Percentiles rank a stretch among this genome's conserved stretches.
These are phyloP conservation scores for Penicillium parvum DNA, from an alignment of 495 filamentous ascomycete species.

Conservation along the genomic window DNA sequence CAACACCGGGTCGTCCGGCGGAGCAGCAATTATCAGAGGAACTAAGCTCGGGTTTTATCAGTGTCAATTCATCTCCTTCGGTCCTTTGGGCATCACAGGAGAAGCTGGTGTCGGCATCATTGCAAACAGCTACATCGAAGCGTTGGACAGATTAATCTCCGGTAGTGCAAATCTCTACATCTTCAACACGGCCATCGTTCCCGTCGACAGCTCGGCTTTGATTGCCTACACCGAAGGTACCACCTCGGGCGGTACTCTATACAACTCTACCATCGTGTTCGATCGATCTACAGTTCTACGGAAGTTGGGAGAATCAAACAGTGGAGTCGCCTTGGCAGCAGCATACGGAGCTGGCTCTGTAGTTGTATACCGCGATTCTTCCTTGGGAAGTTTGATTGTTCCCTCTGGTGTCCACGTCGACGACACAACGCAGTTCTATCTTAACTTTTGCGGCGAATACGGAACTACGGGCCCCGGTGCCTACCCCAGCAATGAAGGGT, in stretches of 20 bases:
- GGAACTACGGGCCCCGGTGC: conserved; percentile 4
- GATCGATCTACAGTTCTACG: conserved; percentile 1
- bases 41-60: conserved; percentile 7
- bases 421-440: conserved; percentile 1
- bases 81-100: neutral
- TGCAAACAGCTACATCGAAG: conserved; percentile 15
- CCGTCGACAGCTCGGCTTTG: neutral
- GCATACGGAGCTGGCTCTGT: conserved; percentile 8
- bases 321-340: neutral
- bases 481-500: conserved; percentile 5
- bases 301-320: neutral
- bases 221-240: conserved; percentile 1
- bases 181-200: conserved; percentile 8
- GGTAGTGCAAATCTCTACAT: conserved; percentile 10
- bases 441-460: conserved; percentile 13
- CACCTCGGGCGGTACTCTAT: neutral
- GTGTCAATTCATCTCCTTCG: conserved; percentile 10
- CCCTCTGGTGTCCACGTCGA: conserved; percentile 6
- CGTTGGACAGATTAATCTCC: conserved; percentile 3
- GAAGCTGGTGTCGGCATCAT: conserved; percentile 4
- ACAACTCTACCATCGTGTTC: conserved; percentile 8
- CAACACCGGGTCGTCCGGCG: conserved; percentile 1
- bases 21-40: conserved; percentile 1
- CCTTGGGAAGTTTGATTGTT: conserved; percentile 1
- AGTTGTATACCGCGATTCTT: conserved; percentile 2